Evolutionary conservation across 1,284 basidiomycete genomes (phyloP).

Genomic region (Fomitopsis betulina): DNA sequence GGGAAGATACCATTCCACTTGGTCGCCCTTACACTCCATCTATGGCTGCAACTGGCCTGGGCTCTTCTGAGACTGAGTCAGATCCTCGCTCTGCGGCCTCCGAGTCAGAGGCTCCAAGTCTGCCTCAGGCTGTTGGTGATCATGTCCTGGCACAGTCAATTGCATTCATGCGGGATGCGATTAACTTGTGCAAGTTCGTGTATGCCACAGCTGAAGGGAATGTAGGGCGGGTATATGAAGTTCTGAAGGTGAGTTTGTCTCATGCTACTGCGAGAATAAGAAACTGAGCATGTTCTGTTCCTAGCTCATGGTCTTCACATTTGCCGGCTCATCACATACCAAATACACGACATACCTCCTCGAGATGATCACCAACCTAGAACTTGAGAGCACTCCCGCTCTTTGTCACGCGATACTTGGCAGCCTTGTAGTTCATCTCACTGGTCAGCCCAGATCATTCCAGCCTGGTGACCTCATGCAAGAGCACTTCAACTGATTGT

Average conservation of each 20-base stretch:
- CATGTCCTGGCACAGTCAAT: constrained; percentile 2
- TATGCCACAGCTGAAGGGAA: neutral
- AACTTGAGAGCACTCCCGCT: too few species aligned
- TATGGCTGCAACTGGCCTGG: neutral
- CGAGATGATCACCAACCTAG: too few species aligned
- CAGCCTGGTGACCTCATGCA: too few species aligned
- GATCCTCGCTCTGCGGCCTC: too few species aligned
- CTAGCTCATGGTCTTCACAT: constrained; percentile 6
- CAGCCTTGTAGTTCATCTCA: too few species aligned
- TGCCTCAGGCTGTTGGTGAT: neutral
- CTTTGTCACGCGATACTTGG: too few species aligned
- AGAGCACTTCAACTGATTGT: too few species aligned
- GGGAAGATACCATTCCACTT: neutral
- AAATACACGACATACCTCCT: neutral
- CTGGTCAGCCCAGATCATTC: too few species aligned
- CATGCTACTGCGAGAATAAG: too few species aligned
- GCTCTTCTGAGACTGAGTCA: too few species aligned
- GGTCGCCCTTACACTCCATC: neutral
- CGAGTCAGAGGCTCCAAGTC: too few species aligned
- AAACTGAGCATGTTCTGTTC: too few species aligned
- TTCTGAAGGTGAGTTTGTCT: constrained; percentile 5
- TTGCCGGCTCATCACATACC: neutral
- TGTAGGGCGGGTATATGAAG: constrained; percentile 4
- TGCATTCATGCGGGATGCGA: neutral
- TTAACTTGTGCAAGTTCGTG: neutral